These are phyloP conservation scores for Mycena vitilis DNA, from an alignment of 768 basidiomycete species.

Conservation along the genomic window DNA sequence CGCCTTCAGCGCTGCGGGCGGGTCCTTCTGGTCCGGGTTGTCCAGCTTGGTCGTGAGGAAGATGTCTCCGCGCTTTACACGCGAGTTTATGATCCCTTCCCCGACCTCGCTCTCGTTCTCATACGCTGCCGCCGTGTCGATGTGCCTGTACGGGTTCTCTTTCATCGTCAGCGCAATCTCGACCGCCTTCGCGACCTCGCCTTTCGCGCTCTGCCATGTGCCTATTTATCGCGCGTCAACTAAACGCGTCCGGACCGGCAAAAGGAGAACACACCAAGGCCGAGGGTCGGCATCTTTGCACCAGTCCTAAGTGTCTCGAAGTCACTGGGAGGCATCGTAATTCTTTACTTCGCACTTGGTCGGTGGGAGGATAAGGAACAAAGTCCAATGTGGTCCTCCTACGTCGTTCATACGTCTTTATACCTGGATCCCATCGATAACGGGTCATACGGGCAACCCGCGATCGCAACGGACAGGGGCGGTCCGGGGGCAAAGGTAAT, in stretches of 20 bases:
- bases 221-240: constrained; percentile 49
- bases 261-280: constrained; percentile 59
- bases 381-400: no score
- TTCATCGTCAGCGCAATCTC: constrained; percentile 77
- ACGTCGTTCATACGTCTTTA: neutral
- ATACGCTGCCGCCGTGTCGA: constrained; percentile 79
- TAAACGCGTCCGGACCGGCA: neutral
- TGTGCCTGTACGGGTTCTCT: constrained; percentile 79
- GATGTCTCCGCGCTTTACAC: constrained; percentile 76
- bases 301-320: constrained; percentile 80
- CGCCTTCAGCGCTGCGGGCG: constrained; percentile 70
- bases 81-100: constrained; percentile 78
- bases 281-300: constrained; percentile 79
- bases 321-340: constrained; percentile 60
- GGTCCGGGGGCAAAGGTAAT: no score
- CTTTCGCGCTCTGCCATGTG: constrained; percentile 84
- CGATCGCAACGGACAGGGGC: neutral
- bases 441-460: neutral
- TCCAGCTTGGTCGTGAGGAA: constrained; percentile 86
- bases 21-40: constrained; percentile 70
- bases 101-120: constrained; percentile 87
- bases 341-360: neutral
- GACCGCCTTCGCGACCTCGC: constrained; percentile 80
- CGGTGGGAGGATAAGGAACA: neutral
- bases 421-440: neutral